Base-by-base conservation (phyloP, 208 protist genomes). In the Blastocrithidia nonstop region DNA sequence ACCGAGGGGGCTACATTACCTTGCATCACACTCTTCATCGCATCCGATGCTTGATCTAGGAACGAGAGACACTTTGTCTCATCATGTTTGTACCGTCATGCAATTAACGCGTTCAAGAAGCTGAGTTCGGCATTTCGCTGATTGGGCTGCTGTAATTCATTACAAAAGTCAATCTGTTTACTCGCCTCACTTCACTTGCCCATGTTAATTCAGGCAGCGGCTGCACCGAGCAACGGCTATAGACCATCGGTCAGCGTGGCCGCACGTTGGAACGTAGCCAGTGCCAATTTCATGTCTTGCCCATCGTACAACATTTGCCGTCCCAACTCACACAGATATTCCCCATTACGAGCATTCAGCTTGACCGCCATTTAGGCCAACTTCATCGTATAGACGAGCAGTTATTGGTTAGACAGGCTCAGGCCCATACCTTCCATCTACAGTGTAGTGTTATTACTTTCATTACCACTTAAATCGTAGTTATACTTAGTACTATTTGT, bases 141-240 rank as follows among this genome's bases (percentile, higher is more conserved):
- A 13, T 66, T 63, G 11, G 69, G 37, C 19, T 65, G 48, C 57
- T 95, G 84, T 37, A 96, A 77, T 53, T 94, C 72, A 50, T 84
- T 89, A 41, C 83, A 80, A 38, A 93, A 88, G 23, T 78, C 49
- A 9, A 95, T 54, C 57, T 95, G 80, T 59, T 86, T 47, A 21
- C 75, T 50, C 15, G 90, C 88, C 38, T 84, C 82, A 8, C 58
- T 37, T 17, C 25, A 8, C 21, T 67, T 78, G 16, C 70, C 71
- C 24, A 66, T 54, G 7, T 67, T 43, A 31, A 95, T 43, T 1
- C 85, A 60, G 46, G 82, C 90, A 6, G 57, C 28, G 15, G 86
- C 81, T 13, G 76, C 45, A 20, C 83, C 87, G 24, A 87, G 47
- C 27, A 93, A 61, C 37, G 88, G 77, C 9, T 39, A 42, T 6